A percentile compares a stretch with the other conserved stretches of the same genome.
Conservation (phyloP, 441 rosid genomes). For the Arabidopsis hybrid region DNA sequence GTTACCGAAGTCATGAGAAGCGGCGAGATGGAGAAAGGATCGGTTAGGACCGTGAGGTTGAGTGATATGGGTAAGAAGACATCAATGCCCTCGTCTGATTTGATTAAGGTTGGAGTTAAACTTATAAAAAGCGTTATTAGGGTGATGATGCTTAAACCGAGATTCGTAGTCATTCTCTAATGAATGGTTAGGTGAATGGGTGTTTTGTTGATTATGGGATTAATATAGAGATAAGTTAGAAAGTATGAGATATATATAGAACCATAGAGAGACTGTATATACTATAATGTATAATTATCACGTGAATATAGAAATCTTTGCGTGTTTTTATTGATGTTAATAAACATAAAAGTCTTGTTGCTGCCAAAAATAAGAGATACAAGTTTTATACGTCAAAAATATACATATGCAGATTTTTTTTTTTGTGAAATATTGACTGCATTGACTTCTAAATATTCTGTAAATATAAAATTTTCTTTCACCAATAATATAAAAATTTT, state of each 20-base stretch:
- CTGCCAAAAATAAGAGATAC: background rate
- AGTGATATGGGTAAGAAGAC: conserved; percentile 41
- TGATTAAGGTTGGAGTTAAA: conserved; percentile 20
- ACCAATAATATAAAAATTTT: background rate
- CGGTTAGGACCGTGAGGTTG: conserved; percentile 51
- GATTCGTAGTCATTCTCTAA: conserved; percentile 35
- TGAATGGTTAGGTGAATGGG: background rate
- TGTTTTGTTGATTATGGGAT: conserved; percentile 35
- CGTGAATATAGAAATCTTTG: conserved; percentile 35
- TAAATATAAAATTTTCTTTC: too few species aligned
- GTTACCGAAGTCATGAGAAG: conserved; percentile 77
- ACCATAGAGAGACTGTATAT: background rate
- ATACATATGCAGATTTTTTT: too few species aligned
- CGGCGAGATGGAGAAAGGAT: conserved; percentile 55
- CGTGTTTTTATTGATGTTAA: conserved; percentile 39
- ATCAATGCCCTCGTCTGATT: conserved; percentile 38
- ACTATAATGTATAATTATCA: conserved; percentile 16
- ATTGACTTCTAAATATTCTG: too few species aligned
- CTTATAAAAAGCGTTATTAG: conserved; percentile 28
- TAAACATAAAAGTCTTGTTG: conserved; percentile 20
- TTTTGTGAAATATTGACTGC: background rate
- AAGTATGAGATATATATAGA: conserved; percentile 16
- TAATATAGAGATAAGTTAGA: conserved; percentile 18
- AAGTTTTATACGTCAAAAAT: conserved; percentile 18
- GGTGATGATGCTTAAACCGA: conserved; percentile 25